These are phyloP conservation scores for Phascolomyces articulosus DNA, from an alignment of 371 early-diverging fungal species.

Conservation along the genomic window DNA sequence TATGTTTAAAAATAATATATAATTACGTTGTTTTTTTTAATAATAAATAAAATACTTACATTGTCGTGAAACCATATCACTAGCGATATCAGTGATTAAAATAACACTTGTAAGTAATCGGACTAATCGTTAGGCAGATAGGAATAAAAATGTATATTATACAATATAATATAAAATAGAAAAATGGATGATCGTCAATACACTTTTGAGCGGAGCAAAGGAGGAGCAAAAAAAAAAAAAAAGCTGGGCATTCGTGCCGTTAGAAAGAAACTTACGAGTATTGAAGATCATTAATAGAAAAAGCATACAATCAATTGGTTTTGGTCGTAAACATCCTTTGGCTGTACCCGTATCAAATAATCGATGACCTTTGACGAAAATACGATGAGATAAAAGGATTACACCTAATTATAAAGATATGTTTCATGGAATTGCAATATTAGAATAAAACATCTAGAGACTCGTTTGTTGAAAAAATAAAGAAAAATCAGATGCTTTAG, in stretches of 20 bases:
- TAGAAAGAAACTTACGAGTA: constrained; percentile 22
- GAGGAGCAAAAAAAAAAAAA: neutral
- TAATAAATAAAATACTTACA: constrained; percentile 14
- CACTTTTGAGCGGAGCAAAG: neutral
- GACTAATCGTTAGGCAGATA: no score
- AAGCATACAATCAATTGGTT: constrained; percentile 27
- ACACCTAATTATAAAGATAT: constrained; percentile 8
- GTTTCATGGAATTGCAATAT: no score
- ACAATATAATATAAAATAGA: neutral
- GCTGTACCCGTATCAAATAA: constrained; percentile 18
- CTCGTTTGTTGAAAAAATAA: no score
- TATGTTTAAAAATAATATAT: neutral
- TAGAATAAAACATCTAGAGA: no score
- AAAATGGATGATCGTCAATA: neutral
- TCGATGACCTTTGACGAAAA: constrained; percentile 23
- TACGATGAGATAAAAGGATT: constrained; percentile 12
- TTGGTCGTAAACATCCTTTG: constrained; percentile 24
- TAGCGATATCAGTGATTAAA: constrained; percentile 24
- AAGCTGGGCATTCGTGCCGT: no score
- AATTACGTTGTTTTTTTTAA: neutral
- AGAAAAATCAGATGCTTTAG: neutral
- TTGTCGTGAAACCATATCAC: constrained; percentile 24
- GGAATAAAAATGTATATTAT: neutral
- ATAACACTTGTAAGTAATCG: constrained; percentile 28
- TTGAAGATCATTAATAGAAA: constrained; percentile 23